phyloP scores from a whole-genome alignment of 805 yeast genomes.

The Candida gorgasii region DNA sequence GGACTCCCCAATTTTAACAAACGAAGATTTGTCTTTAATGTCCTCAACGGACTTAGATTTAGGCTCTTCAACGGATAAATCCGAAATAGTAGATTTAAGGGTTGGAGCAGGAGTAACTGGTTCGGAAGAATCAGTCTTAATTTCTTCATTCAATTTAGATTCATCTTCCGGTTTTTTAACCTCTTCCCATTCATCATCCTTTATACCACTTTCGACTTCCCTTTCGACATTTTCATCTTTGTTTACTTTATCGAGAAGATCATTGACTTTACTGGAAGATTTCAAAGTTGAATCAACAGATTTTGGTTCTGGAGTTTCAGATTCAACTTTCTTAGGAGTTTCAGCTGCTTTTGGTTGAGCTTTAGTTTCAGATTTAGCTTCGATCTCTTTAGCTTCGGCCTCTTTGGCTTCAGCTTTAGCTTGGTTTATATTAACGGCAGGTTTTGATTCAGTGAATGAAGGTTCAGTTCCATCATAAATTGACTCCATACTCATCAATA shows the following conservation, averaged over 20 bases:
- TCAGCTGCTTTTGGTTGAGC: constrained; percentile 11
- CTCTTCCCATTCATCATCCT: constrained; percentile 45
- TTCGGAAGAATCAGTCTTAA: constrained; percentile 11
- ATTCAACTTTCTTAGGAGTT: constrained; percentile 12
- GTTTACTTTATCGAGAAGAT: constrained; percentile 37
- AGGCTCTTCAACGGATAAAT: constrained; percentile 2
- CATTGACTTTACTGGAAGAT: constrained; percentile 34
- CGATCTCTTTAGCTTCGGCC: constrained; percentile 20
- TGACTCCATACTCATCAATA: constrained; percentile 71
- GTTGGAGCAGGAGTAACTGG: constrained; percentile 14
- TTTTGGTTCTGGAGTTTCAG: constrained; percentile 17
- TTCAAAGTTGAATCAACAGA: constrained; percentile 41
- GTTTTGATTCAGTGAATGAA: constrained; percentile 41
- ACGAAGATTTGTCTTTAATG: background rate
- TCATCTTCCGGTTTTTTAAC: constrained; percentile 29
- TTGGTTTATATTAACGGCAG: constrained; percentile 30
- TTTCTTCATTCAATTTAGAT: constrained; percentile 13
- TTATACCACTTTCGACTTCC: constrained; percentile 22
- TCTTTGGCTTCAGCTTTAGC: constrained; percentile 22
- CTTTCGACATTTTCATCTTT: constrained; percentile 43
- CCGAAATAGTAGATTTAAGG: constrained; percentile 12
- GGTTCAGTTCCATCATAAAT: constrained; percentile 76
- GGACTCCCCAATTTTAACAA: background rate
- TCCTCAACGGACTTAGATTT: constrained; percentile 16
- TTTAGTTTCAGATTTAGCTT: constrained; percentile 15